These are phyloP conservation scores for Talaromyces verruculosus DNA, from an alignment of 2,329 filamentous ascomycete genomes.

Conservation along the genomic window DNA sequence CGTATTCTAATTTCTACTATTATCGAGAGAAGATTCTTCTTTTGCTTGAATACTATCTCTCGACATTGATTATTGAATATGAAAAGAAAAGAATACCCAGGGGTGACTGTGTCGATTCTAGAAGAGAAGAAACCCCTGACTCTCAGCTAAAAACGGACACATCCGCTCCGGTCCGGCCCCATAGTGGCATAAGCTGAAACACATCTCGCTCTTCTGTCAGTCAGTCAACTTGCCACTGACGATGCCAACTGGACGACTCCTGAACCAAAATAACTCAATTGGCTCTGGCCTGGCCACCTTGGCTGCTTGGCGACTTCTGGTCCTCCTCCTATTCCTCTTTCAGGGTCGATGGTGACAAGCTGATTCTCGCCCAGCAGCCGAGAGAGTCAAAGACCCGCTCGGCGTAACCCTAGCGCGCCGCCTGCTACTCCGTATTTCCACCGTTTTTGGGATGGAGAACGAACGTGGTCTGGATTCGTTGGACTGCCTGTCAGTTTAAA, in stretches of 20 bases:
- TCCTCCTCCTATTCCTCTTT: neutral
- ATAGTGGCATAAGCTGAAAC: conserved; percentile 8
- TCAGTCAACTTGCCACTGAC: neutral
- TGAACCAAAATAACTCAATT: neutral
- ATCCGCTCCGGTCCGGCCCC: neutral
- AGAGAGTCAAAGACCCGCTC: neutral
- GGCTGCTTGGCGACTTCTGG: neutral
- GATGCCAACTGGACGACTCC: neutral
- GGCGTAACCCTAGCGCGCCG: neutral
- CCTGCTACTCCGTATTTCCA: neutral
- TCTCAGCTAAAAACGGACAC: neutral
- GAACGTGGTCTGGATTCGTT: conserved; percentile 6
- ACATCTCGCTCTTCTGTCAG: neutral
- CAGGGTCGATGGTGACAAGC: neutral
- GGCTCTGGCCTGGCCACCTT: neutral
- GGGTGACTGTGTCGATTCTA: too few relatives aligned
- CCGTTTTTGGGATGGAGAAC: neutral
- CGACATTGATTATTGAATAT: too few relatives aligned
- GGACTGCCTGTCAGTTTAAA: neutral
- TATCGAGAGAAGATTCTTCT: too few relatives aligned
- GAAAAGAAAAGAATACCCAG: too few relatives aligned
- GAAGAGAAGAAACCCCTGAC: neutral
- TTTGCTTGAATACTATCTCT: too few relatives aligned
- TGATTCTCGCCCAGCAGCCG: neutral
- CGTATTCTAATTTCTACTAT: too few relatives aligned